A percentile compares a stretch with the other conserved stretches of the same genome.
Conservation (phyloP, 192 early-diverging fungal genomes). For the Mortierella hygrophila region DNA sequence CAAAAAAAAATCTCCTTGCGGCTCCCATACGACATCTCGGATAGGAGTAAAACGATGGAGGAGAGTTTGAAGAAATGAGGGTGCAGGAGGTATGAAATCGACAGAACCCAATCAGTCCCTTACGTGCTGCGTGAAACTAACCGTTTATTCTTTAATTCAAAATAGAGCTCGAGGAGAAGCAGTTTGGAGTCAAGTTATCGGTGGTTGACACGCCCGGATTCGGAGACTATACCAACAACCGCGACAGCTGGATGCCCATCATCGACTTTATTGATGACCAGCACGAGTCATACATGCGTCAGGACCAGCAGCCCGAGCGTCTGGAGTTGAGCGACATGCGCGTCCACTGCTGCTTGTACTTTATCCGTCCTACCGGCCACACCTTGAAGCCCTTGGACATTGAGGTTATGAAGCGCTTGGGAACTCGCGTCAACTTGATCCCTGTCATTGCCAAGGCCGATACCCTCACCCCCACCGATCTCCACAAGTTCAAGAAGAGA, state of each 20-base stretch:
- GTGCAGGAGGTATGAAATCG: not conserved
- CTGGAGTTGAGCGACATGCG: constrained; percentile 91
- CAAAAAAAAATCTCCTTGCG: constrained; percentile 11
- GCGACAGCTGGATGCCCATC: constrained; percentile 96
- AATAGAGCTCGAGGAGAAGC: constrained; percentile 94
- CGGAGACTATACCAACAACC: constrained; percentile 90
- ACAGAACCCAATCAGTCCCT: not conserved
- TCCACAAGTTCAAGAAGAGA: constrained; percentile 93
- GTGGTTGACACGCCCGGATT: constrained; percentile 92
- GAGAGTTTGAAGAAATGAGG: not conserved
- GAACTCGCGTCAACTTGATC: constrained; percentile 95
- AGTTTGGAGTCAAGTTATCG: constrained; percentile 94
- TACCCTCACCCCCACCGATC: constrained; percentile 90
- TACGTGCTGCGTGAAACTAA: not conserved
- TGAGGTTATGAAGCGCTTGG: constrained; percentile 96
- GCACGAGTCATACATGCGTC: constrained; percentile 92
- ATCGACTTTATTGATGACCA: constrained; percentile 98
- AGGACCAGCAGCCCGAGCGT: constrained; percentile 87
- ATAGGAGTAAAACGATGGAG: not conserved
- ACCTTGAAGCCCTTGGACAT: constrained; percentile 93
- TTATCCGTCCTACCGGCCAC: constrained; percentile 97
- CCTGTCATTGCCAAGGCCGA: constrained; percentile 98
- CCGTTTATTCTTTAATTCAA: not conserved
- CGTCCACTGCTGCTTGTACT: constrained; percentile 97
- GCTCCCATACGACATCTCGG: constrained; percentile 1